A percentile compares a stretch with the other conserved stretches of the same genome.
Evolutionary conservation across 805 yeast species (phyloP).

Genomic region (Sugiyamaella lignohabitans): DNA sequence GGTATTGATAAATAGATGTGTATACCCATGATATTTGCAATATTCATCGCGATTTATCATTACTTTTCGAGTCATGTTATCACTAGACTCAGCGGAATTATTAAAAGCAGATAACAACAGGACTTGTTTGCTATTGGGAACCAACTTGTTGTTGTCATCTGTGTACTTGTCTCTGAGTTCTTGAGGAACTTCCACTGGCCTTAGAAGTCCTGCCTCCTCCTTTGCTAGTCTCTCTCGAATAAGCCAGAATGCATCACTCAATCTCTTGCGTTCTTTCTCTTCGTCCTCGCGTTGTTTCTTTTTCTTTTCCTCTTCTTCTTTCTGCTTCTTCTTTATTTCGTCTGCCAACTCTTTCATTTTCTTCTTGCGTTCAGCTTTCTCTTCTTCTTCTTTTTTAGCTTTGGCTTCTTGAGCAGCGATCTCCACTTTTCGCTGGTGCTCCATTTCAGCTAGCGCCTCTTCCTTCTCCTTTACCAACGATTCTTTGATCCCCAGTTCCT

Average conservation of each 20-base stretch:
- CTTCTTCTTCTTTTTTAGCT: background rate
- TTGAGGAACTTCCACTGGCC: background rate
- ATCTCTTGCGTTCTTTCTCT: background rate
- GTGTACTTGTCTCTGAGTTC: background rate
- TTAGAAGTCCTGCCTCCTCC: background rate
- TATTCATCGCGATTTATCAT: conserved; percentile 29
- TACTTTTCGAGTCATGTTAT: too few relatives aligned
- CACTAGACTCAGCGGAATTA: conserved; percentile 6
- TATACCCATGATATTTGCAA: conserved; percentile 30
- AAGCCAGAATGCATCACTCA: background rate
- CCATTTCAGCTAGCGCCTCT: background rate
- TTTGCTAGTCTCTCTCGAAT: background rate
- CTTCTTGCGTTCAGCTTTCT: background rate
- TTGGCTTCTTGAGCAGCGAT: background rate
- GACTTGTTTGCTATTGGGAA: background rate
- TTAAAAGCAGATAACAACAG: conserved; percentile 4
- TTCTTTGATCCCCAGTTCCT: background rate
- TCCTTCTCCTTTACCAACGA: background rate
- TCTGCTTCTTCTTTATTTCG: background rate
- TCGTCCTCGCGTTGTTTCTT: background rate
- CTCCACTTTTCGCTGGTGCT: background rate
- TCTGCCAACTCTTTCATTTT: background rate
- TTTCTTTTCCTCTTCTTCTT: background rate
- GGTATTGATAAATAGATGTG: conserved; percentile 26
- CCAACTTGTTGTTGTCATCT: background rate